Evolutionary conservation across 2,329 filamentous ascomycete species (phyloP).

Genomic region (Aspergillus fischeri): DNA sequence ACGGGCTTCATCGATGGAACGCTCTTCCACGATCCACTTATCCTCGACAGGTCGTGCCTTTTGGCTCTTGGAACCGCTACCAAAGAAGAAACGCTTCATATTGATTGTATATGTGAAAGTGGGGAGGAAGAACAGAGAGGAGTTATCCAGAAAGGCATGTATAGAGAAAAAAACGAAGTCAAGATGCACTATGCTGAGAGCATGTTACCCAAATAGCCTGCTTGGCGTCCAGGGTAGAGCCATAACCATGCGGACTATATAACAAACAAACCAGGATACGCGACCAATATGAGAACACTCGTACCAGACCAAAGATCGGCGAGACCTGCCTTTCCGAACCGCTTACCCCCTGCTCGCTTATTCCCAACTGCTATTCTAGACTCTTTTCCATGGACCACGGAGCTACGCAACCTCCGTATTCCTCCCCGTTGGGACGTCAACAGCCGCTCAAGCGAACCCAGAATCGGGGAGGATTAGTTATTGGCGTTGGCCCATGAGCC

Average conservation of each 20-base stretch:
- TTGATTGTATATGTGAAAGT: neutral
- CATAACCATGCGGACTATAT: neutral
- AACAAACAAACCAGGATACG: neutral
- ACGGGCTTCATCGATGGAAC: slow-evolving; percentile 31
- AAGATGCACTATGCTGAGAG: neutral
- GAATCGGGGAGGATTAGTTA: neutral
- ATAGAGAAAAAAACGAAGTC: neutral
- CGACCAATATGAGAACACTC: neutral
- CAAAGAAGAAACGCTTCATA: neutral
- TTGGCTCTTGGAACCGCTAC: neutral
- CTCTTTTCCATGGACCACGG: neutral
- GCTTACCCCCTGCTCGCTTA: neutral
- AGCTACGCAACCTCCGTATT: neutral
- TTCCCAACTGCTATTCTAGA: neutral
- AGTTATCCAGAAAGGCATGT: neutral
- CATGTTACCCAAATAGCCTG: neutral
- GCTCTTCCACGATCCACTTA: slow-evolving; percentile 23
- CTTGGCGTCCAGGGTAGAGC: neutral
- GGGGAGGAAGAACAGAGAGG: neutral
- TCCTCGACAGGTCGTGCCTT: neutral
- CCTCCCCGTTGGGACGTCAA: neutral
- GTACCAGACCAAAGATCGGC: neutral
- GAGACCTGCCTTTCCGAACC: neutral
- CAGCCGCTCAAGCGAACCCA: neutral
- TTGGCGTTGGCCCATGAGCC: neutral